A percentile compares a stretch with the other conserved stretches of the same genome.
Evolutionary conservation across 306 rosid species (phyloP).

Genomic region (Inga oerstediana): DNA sequence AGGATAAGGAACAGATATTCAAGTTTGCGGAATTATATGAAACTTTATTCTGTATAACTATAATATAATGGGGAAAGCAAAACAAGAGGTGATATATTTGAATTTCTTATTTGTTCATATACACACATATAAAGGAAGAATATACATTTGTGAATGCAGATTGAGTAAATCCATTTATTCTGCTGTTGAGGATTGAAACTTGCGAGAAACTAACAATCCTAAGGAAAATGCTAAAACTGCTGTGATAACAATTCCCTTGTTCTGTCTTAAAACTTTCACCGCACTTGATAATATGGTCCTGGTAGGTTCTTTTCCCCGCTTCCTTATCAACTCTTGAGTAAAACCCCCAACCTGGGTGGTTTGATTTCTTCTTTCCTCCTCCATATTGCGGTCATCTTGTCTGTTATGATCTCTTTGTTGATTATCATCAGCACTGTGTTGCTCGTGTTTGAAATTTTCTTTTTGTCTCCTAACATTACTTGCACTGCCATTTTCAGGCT

Average conservation of each 20-base stretch:
- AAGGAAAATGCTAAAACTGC: constrained; percentile 67
- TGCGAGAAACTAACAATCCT: constrained; percentile 48
- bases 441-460: constrained; percentile 24
- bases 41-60: neutral
- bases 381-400: constrained; percentile 15
- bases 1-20: constrained; percentile 11
- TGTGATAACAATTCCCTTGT: constrained; percentile 57
- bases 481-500: constrained; percentile 11
- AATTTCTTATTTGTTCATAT: neutral
- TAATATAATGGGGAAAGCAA: neutral
- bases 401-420: constrained; percentile 1
- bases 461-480: constrained; percentile 29
- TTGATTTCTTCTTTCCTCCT: constrained; percentile 24
- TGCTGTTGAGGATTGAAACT: constrained; percentile 36
- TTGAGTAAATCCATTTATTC: constrained; percentile 17
- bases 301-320: constrained; percentile 48
- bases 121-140: constrained; percentile 1
- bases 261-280: constrained; percentile 36
- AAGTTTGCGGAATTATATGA: constrained; percentile 14
- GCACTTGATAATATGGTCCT: constrained; percentile 31
- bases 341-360: constrained; percentile 13
- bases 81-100: neutral
- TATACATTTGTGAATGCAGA: constrained; percentile 26
- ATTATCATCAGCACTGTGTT: neutral
- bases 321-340: constrained; percentile 35